Percentiles rank a stretch among this genome's conserved stretches.
Conservation (phyloP, 2,329 filamentous ascomycete genomes). For the Thielaviopsis populi region DNA sequence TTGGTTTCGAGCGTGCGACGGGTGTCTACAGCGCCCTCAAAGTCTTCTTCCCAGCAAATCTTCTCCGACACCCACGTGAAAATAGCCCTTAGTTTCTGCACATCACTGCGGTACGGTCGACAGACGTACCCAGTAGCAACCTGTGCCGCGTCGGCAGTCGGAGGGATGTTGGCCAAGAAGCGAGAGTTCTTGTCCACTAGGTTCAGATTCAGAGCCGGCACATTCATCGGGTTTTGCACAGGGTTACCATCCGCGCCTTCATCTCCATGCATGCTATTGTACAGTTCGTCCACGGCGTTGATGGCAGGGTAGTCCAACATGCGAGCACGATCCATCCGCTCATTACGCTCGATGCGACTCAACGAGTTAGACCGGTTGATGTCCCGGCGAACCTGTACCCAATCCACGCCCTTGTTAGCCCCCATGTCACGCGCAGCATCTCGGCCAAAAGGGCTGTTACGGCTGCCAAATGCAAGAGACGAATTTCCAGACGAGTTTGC, state of each 20-base stretch:
- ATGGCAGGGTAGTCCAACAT: conserved; percentile 87
- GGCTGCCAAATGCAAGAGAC: conserved; percentile 22
- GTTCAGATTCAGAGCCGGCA: conserved; percentile 60
- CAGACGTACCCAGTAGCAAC: conserved; percentile 87
- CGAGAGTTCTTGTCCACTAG: conserved; percentile 93
- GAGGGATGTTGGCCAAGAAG: conserved; percentile 71
- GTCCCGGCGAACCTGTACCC: conserved; percentile 94
- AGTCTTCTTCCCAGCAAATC: conserved; percentile 88
- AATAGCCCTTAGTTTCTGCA: conserved; percentile 82
- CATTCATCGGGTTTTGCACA: conserved; percentile 70
- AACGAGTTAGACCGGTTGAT: conserved; percentile 90
- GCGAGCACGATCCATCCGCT: conserved; percentile 76
- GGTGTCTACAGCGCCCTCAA: conserved; percentile 71
- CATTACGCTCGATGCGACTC: conserved; percentile 71
- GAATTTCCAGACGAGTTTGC: conserved; percentile 21
- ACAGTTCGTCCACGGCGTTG: conserved; percentile 77
- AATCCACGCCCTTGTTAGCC: conserved; percentile 50
- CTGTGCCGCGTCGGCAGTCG: conserved; percentile 64
- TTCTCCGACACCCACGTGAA: conserved; percentile 97
- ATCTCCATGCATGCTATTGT: conserved; percentile 73
- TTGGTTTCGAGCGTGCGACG: conserved; percentile 70
- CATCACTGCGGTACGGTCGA: conserved; percentile 82
- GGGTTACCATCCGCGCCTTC: conserved; percentile 75
- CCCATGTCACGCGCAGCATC: conserved; percentile 58
- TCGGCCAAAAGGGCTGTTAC: conserved; percentile 25